phyloP scores from a whole-genome alignment of 2,329 filamentous ascomycete species.

The Colletotrichum sp. region DNA sequence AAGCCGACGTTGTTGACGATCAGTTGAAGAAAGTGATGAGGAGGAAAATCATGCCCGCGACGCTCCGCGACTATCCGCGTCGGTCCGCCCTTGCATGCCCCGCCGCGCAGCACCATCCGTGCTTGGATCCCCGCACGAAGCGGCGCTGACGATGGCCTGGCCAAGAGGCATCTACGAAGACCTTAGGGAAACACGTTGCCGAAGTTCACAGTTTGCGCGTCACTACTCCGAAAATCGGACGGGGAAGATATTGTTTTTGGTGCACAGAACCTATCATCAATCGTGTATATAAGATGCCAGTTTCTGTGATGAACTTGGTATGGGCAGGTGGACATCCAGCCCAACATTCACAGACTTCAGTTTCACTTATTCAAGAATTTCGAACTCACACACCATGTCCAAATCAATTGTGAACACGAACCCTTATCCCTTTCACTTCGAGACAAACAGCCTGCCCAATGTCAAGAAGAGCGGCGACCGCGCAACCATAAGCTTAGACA shows the following conservation, averaged over 20 bases:
- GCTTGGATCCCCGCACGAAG: neutral
- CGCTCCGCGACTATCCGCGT: slow-evolving; percentile 7
- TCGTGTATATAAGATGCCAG: neutral
- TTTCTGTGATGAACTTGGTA: neutral
- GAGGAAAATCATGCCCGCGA: neutral
- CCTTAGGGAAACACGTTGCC: neutral
- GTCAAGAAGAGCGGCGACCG: slow-evolving; percentile 23
- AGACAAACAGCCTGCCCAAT: slow-evolving; percentile 29
- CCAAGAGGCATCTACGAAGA: neutral
- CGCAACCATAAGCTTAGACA: slow-evolving; percentile 22
- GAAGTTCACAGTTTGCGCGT: neutral
- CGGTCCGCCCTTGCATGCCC: neutral
- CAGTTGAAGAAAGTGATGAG: neutral
- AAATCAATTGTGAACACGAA: slow-evolving; percentile 33
- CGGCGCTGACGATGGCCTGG: neutral
- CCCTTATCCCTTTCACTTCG: slow-evolving; percentile 37
- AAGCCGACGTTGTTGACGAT: neutral
- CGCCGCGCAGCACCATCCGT: neutral
- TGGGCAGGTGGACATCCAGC: neutral
- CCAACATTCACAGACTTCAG: neutral
- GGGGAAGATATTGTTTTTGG: neutral
- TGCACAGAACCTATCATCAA: neutral
- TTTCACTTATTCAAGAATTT: neutral
- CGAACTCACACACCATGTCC: slow-evolving; percentile 22
- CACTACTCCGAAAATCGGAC: neutral